Evolutionary conservation across 306 rosid genomes (phyloP).

Genomic region (Fragaria vesca): DNA sequence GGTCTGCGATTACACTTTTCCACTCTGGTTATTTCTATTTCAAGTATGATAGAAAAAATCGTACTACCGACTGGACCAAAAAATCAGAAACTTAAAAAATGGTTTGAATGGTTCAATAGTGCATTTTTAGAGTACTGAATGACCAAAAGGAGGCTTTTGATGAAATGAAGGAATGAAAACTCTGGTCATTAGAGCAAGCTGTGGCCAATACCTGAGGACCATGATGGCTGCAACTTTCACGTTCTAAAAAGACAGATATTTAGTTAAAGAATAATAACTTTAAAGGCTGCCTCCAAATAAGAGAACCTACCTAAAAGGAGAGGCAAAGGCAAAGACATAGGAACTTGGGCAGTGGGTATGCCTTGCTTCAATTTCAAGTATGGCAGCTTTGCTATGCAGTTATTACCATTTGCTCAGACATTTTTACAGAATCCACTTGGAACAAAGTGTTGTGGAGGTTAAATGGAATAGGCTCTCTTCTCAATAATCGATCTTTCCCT

Average conservation of each 20-base stretch:
- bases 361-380: neutral
- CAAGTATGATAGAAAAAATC: neutral
- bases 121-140: neutral
- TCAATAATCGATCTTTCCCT: neutral
- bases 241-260: neutral
- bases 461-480: neutral
- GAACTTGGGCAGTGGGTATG: neutral
- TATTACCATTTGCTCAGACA: neutral
- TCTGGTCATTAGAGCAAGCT: neutral
- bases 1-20: too few relatives aligned
- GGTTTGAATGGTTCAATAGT: neutral
- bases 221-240: neutral
- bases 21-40: too few relatives aligned
- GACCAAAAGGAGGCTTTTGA: neutral
- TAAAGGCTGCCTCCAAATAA: neutral
- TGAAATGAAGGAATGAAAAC: neutral
- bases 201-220: neutral
- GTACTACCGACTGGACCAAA: neutral
- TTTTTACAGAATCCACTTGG: conserved; percentile 7
- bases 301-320: neutral
- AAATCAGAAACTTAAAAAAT: too few relatives aligned
- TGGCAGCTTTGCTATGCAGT: neutral
- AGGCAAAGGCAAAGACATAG: neutral
- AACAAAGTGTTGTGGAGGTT: neutral
- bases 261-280: neutral